Evolutionary conservation across 768 basidiomycete genomes (phyloP), one percentile per base, ranked within the genome.

Genomic region (Rossbeevera mucosa): DNA sequence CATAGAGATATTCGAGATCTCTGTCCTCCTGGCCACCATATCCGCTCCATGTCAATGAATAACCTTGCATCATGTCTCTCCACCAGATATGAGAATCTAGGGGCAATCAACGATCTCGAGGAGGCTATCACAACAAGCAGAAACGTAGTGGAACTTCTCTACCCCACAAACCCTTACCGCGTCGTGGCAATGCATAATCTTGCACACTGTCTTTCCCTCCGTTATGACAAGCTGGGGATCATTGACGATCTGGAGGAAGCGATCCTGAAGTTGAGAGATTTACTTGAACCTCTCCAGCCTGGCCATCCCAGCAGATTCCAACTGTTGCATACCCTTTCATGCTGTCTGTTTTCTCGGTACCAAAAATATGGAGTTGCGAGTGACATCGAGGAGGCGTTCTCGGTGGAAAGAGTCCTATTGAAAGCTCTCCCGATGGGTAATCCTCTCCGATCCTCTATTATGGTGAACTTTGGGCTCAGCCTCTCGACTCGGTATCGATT

Each of bases 401-500:
- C 8, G 20, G 18, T 40, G 4, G 41, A 43, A 12, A n/a, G 4
- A 8, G 18, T 29, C 25, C 45, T n/a, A 40, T 21, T 57, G 22
- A 12, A 28, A 24, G 14, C 21, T 25, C 36, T 41, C n/a, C 40
- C 48, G 3, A 14, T 20, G 13, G 52, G 28, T 25, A 55, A 65
- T 47, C 41, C 53, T 7, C 16, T 44, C 16, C 52, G 55, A 33
- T 25, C 56, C n/a, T 9, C 4, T 14, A 29, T 20, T 21, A 44
- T 61, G 21, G 31, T 36, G 22, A 60, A 57, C 44, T 53, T 66
- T 13, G 63, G 56, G 2, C 24, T 40, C 18, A 36, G 55, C 12
- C 52, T 63, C 20, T 50, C 48, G 46, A 18, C 25, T 25, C 53
- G 43, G 12, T 55, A 54, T 42, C 14, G 14, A 8, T 16, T 38